Evolutionary conservation across 2,329 filamentous ascomycete species (phyloP).

Genomic region (Aspergillus brunneoviolaceus): DNA sequence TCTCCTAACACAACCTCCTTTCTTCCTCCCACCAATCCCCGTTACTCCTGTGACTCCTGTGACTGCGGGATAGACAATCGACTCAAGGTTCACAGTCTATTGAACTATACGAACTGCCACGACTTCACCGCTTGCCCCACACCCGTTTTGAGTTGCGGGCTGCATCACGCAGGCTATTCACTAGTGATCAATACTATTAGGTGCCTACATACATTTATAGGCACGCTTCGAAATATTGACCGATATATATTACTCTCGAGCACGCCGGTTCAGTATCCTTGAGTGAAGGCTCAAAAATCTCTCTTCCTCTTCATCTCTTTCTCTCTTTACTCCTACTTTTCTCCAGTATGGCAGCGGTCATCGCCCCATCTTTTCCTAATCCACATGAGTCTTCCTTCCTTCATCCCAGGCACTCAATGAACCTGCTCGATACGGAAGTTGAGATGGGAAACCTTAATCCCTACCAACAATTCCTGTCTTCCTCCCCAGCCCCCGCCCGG

Average conservation of each 20-base stretch:
- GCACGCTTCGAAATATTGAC: background rate
- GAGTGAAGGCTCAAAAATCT: background rate
- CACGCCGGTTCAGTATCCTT: background rate
- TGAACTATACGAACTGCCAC: background rate
- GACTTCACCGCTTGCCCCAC: conserved; percentile 17
- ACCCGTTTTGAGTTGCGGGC: conserved; percentile 8
- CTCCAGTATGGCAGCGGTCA: conserved; percentile 15
- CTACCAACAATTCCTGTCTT: conserved; percentile 29
- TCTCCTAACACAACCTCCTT: background rate
- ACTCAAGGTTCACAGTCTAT: conserved; percentile 5
- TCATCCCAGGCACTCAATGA: conserved; percentile 22
- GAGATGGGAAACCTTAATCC: conserved; percentile 24
- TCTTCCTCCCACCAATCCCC: background rate
- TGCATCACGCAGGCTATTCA: conserved; percentile 16
- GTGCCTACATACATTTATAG: conserved; percentile 19
- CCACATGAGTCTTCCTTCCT: conserved; percentile 14
- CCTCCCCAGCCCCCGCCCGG: conserved; percentile 20
- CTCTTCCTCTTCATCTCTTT: background rate
- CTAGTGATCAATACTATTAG: conserved; percentile 20
- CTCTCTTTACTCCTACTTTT: background rate
- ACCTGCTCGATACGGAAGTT: conserved; percentile 19
- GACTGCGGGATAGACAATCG: background rate
- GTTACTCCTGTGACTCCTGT: background rate
- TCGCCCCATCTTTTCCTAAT: conserved; percentile 25
- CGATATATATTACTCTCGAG: conserved; percentile 3